phyloP scores from a whole-genome alignment of 2,329 filamentous ascomycete genomes.

The Alternaria longipes region DNA sequence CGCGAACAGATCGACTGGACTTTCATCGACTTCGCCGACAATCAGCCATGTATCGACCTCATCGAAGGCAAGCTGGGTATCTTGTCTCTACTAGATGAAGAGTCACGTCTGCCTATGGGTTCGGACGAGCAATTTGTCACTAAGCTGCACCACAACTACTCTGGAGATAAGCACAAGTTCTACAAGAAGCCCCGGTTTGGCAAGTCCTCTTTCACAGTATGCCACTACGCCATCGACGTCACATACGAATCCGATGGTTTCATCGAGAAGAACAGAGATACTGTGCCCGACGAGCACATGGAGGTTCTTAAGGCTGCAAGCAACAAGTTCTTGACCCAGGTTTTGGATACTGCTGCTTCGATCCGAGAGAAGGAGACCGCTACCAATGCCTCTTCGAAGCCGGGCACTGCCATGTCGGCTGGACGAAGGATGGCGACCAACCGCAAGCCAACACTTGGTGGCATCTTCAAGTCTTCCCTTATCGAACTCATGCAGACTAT shows the following conservation, averaged over 20 bases:
- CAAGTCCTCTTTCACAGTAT: conserved; percentile 96
- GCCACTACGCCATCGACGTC: conserved; percentile 97
- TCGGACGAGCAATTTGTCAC: conserved; percentile 96
- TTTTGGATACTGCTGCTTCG: conserved; percentile 83
- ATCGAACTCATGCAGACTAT: conserved; percentile 99
- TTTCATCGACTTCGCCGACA: conserved; percentile 99
- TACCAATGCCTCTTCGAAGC: conserved; percentile 73
- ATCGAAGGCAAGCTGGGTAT: conserved; percentile 98
- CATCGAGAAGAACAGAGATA: conserved; percentile 99
- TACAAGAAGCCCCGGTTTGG: conserved; percentile 99
- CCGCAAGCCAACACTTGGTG: conserved; percentile 94
- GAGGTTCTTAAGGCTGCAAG: conserved; percentile 85
- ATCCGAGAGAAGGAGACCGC: conserved; percentile 87
- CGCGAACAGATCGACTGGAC: conserved; percentile 98
- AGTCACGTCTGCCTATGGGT: conserved; percentile 95
- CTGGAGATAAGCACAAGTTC: conserved; percentile 89
- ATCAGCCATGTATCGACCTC: conserved; percentile 97
- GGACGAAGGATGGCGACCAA: conserved; percentile 92
- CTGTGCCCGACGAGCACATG: conserved; percentile 97
- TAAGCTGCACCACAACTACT: conserved; percentile 94
- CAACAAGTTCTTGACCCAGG: conserved; percentile 84
- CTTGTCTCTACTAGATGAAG: conserved; percentile 90
- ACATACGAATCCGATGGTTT: conserved; percentile 99
- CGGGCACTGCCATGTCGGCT: conserved; percentile 66
- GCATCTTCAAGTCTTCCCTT: conserved; percentile 97